Evolutionary conservation across 176 grass and related monocot species (phyloP).

Genomic region (Olyra latifolia): DNA sequence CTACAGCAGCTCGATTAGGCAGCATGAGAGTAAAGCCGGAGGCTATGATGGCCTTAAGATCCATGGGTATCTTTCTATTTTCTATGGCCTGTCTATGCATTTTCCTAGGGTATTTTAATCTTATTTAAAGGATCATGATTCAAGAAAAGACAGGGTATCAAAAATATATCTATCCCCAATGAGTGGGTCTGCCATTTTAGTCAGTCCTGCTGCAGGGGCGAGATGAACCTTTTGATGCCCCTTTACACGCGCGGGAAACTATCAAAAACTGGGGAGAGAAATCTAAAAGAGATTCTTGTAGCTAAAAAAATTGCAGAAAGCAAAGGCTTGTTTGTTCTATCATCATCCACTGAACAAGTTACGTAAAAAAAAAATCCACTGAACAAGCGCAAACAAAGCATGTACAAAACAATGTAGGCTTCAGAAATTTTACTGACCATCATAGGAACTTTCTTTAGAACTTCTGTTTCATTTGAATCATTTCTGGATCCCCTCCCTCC

Average conservation of each 20-base stretch:
- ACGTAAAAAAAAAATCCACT: neutral
- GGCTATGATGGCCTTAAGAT: constrained; percentile 26
- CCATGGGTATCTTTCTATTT: constrained; percentile 27
- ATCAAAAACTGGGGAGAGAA: neutral
- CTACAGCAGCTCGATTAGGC: constrained; percentile 16
- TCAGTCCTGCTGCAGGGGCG: constrained; percentile 21
- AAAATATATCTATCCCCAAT: constrained; percentile 24
- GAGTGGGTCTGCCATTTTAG: constrained; percentile 40
- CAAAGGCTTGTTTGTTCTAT: neutral
- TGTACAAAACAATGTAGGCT: neutral
- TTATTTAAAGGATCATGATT: constrained; percentile 40
- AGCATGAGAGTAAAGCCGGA: constrained; percentile 1
- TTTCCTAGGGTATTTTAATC: constrained; percentile 14
- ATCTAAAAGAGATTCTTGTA: constrained; percentile 8
- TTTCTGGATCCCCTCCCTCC: neutral
- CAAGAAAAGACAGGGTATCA: neutral
- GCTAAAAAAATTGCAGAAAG: constrained; percentile 2
- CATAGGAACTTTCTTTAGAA: neutral
- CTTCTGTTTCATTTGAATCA: constrained; percentile 1
- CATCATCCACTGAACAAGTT: constrained; percentile 17
- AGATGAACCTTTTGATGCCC: constrained; percentile 23
- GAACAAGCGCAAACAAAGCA: neutral
- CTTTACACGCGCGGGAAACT: constrained; percentile 20
- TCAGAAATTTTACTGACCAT: neutral
- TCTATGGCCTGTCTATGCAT: constrained; percentile 15